Percentiles rank a stretch among this genome's conserved stretches.
These are phyloP conservation scores for Dioscorea dumetorum DNA, from an alignment of 106 monocot species.

Conservation along the genomic window DNA sequence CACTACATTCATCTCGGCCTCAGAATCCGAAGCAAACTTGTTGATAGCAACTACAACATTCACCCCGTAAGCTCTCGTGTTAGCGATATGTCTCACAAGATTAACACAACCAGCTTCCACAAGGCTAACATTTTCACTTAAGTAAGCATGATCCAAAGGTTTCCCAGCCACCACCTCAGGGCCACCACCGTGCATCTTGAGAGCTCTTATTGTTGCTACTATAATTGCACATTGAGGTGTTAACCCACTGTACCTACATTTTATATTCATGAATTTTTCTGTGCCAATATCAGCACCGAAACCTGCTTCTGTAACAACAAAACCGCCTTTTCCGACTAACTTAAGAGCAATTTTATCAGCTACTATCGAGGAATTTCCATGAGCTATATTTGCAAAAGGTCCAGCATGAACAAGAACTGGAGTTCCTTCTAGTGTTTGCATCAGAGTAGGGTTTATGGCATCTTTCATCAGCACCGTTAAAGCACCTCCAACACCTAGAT, in stretches of 20 bases:
- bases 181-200: conserved; percentile 99
- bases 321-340: conserved; percentile 83
- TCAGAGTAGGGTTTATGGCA: conserved; percentile 92
- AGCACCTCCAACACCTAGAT: conserved; percentile 93
- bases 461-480: conserved; percentile 97
- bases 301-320: conserved; percentile 95
- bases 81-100: conserved; percentile 67
- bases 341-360: conserved; percentile 97
- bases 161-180: conserved; percentile 94
- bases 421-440: conserved; percentile 97
- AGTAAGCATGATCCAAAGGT: conserved; percentile 84
- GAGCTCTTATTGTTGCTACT: conserved; percentile 87
- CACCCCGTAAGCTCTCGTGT: conserved; percentile 83
- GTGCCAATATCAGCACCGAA: conserved; percentile 98
- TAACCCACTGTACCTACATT: conserved; percentile 82
- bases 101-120: conserved; percentile 95
- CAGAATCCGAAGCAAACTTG: conserved; percentile 86
- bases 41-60: conserved; percentile 96
- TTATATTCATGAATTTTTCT: conserved; percentile 99
- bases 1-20: conserved; percentile 80
- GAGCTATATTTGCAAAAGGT: conserved; percentile 96
- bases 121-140: conserved; percentile 67
- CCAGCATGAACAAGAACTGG: conserved; percentile 99
- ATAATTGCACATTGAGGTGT: conserved; percentile 81
- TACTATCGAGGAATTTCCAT: conserved; percentile 95